Evolutionary conservation across 208 protist genomes (phyloP), one percentile per base, ranked within the genome.

Genomic region (Leishmania lainsoni): DNA sequence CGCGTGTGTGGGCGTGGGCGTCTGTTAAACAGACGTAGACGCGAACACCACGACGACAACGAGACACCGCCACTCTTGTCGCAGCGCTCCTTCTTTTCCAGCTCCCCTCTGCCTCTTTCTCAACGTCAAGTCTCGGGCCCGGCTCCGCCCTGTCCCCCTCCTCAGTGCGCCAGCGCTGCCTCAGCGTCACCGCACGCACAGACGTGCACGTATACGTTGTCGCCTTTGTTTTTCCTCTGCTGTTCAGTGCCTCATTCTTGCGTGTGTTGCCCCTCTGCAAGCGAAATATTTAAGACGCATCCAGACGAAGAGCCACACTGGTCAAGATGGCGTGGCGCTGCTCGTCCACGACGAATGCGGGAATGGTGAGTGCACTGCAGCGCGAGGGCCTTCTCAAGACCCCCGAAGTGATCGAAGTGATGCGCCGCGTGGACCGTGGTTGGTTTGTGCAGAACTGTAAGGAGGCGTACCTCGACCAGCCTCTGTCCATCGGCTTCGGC

Each of bases 401-500:
- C 10, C 48, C 85, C 14, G 80, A 78, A 22, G 89, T 98, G 35
- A 79, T 83, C 22, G 83, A 79, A 0, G 93, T 91, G 56, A 90
- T 98, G 90, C 88, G 58, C 0, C 81, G 78, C 9, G 87, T 97
- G 5, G 96, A 98, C 87, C 94, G 96, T 39, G 79, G 81, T 17
- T 92, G 92, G 86, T 98, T 97, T 79, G 82, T 95, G 48, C 86
- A 83, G 4, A 45, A 79, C 6, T 39, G 20, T 12, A 66, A 8
- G 5, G 69, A 84, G 8, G 92, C 93, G 0, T 98, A 98, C 83
- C 79, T 79, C 5, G 94, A 98, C 82, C 45, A 56, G 48, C 96
- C 96, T 35, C 81, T 92, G 52, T 83, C 91, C n/a, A 96, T 98
- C 79, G 93, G 93, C 39, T 90, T 95, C 76, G 82, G 86, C 54